Conservation (phyloP, 108 stramenopile genomes). For the Pseudonitzschia delicatissima region DNA sequence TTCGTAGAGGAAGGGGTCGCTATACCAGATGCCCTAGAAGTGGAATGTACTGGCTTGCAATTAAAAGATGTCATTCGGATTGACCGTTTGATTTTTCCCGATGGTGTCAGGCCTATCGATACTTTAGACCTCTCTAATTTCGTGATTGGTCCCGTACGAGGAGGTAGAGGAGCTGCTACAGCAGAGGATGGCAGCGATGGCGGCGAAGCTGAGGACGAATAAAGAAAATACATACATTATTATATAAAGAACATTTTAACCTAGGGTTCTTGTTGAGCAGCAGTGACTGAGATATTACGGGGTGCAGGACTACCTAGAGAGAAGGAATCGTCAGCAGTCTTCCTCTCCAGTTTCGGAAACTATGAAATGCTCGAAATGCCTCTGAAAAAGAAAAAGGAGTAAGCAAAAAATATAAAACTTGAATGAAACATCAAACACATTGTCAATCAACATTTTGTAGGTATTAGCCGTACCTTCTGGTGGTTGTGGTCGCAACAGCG, state of each 20-base stretch:
- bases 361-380: conserved; percentile 28
- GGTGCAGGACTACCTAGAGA: conserved; percentile 14
- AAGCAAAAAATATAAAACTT: no score
- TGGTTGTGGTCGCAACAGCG: conserved; percentile 20
- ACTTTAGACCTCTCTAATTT: conserved; percentile 28
- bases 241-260: no score
- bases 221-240: neutral
- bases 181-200: conserved; percentile 7
- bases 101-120: conserved; percentile 55
- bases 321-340: conserved; percentile 28
- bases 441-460: no score
- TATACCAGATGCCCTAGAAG: conserved; percentile 72
- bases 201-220: neutral
- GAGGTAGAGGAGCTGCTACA: conserved; percentile 37
- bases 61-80: conserved; percentile 69
- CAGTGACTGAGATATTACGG: no score
- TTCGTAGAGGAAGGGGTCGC: conserved; percentile 64
- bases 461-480: conserved; percentile 16
- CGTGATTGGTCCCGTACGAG: conserved; percentile 64
- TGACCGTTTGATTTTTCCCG: conserved; percentile 71
- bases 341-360: conserved; percentile 13
- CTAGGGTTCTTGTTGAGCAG: no score
- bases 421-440: neutral
- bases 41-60: conserved; percentile 75
- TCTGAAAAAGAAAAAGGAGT: conserved; percentile 3